These are phyloP conservation scores for Tetracladium maxilliforme DNA, from an alignment of 2,329 filamentous ascomycete genomes.

Conservation along the genomic window DNA sequence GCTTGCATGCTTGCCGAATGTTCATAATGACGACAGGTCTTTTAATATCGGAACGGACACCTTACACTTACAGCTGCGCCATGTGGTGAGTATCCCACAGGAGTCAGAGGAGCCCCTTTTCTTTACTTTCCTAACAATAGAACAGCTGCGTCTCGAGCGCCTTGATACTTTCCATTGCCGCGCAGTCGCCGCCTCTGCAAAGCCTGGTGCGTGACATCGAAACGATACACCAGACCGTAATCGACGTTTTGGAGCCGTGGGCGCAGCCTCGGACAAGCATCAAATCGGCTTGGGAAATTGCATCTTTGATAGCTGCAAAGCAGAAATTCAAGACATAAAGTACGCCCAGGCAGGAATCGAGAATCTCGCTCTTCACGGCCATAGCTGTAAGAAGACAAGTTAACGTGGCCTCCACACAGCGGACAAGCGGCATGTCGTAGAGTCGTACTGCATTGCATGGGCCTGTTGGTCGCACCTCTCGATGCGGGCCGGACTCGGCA, in stretches of 20 bases:
- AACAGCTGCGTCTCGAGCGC: not conserved
- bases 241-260: slow-evolving; percentile 1
- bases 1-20: slow-evolving; percentile 1
- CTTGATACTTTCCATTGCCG: not conserved
- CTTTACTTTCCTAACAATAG: not conserved
- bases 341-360: too few relatives aligned
- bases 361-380: too few relatives aligned
- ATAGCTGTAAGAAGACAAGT: too few relatives aligned
- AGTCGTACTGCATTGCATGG: too few relatives aligned
- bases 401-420: too few relatives aligned
- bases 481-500: too few relatives aligned
- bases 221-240: not conserved
- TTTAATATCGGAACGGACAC: not conserved
- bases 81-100: slow-evolving; percentile 1
- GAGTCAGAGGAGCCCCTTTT: not conserved
- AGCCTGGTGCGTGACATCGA: slow-evolving; percentile 1
- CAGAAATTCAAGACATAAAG: too few relatives aligned
- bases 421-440: too few relatives aligned
- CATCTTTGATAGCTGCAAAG: not conserved
- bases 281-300: slow-evolving; percentile 1
- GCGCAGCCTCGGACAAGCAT: slow-evolving; percentile 1
- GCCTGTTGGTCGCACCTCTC: too few relatives aligned
- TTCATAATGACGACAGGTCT: not conserved
- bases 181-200: not conserved
- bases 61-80: slow-evolving; percentile 1